Base-by-base conservation (phyloP, 805 yeast species). In the Phaffomyces thermotolerans region DNA sequence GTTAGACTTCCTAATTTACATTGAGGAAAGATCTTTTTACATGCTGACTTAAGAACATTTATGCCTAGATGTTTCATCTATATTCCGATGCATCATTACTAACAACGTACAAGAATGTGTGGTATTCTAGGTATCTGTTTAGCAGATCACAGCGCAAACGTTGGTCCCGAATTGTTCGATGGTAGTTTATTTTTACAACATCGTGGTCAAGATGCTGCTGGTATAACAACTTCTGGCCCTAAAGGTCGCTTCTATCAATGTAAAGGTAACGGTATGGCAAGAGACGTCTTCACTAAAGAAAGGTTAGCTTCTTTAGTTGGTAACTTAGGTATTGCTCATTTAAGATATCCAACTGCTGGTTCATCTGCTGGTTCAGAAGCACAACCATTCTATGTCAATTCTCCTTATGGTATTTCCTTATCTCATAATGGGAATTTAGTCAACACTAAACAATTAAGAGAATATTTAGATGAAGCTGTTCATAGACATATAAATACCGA, bases 181-280 rank as follows among this genome's bases (percentile, higher is more conserved):
- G 96, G 96, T 7, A 83, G 91, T 50, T 78, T 89, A 68, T 91
- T 84, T 63, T 71, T 93, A 49, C 99, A 93, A 63, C 99, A 93
- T 62, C 78, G 99, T 60, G 99, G 99, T 37, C 99, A 93, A 69
- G 99, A 93, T 64, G 99, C 99, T 10, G 96, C 97, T n/a, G 99
- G 99, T 51, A 91, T 93, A 43, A 93, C 88, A 22, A 93, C 99
- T 8, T 88, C 96, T 63, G 98, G 96, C 43, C 72, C 84, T 37
- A 80, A 91, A 49, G 99, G 98, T 51, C 76, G 99, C 47, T 76
- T 93, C 46, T 90, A 87, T 68, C 98, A 91, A 68, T 93, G 99
- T 66, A 93, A 93, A 69, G 99, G 99, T 57, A 91, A 89, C 64
- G 99, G 99, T 52, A 87, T 93, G 96, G 98, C 96, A 46, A 77